Conservation (phyloP, 352 stramenopile species). For the Globisporangium radiosum region DNA sequence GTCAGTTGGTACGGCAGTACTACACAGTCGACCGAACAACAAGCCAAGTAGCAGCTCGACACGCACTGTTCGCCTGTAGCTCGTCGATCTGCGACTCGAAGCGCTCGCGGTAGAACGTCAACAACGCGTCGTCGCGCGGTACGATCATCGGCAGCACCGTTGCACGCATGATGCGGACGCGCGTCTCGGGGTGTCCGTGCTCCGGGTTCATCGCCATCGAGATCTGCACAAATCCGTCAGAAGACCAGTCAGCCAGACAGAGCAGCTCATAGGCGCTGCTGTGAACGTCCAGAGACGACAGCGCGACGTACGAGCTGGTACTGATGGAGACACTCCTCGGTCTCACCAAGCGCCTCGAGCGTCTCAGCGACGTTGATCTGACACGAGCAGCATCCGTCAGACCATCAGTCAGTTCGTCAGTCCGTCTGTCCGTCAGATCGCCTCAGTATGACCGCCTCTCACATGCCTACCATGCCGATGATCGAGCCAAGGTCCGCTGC, state of each 20-base stretch:
- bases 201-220: slow-evolving; percentile 5
- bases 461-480: slow-evolving; percentile 32
- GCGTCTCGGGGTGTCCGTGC: slow-evolving; percentile 20
- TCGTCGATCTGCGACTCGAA: slow-evolving; percentile 36
- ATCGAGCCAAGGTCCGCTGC: slow-evolving; percentile 35
- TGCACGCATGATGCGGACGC: slow-evolving; percentile 50
- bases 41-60: background rate
- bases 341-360: slow-evolving; percentile 54
- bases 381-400: background rate
- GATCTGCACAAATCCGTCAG: slow-evolving; percentile 21
- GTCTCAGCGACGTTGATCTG: slow-evolving; percentile 51
- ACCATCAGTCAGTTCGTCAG: too few species aligned
- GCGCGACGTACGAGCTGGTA: slow-evolving; percentile 34
- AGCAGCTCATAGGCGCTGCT: background rate
- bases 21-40: too few species aligned
- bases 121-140: slow-evolving; percentile 37
- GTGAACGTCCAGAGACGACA: background rate
- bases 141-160: slow-evolving; percentile 63
- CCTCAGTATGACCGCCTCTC: too few species aligned
- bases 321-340: slow-evolving; percentile 36
- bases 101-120: slow-evolving; percentile 34
- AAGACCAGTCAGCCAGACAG: background rate
- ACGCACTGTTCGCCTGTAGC: slow-evolving; percentile 32
- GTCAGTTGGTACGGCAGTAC: too few species aligned
- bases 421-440: background rate